These are phyloP conservation scores for Coemansia sp. DNA, from an alignment of 192 early-diverging fungal genomes.

Conservation along the genomic window DNA sequence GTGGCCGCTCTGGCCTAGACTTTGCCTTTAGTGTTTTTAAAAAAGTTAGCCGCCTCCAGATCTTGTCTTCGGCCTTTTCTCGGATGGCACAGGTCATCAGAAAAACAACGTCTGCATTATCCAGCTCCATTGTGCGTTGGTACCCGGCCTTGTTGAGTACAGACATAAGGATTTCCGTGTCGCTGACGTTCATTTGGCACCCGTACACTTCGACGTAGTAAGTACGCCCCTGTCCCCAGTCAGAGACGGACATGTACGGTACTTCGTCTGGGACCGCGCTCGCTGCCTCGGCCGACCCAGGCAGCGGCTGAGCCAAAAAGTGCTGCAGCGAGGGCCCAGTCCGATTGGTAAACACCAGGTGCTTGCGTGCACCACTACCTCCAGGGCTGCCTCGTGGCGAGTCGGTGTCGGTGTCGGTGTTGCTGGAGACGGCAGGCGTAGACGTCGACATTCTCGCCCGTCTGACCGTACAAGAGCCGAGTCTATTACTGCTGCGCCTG, in stretches of 20 bases:
- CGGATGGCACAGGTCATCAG: conserved; percentile 77
- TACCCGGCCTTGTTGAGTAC: conserved; percentile 69
- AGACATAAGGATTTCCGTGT: conserved; percentile 74
- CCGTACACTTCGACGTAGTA: conserved; percentile 78
- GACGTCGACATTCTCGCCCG: neutral
- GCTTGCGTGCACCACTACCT: conserved; percentile 11
- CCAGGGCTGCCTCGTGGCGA: neutral
- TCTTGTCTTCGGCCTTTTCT: conserved; percentile 71
- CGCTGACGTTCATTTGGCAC: conserved; percentile 81
- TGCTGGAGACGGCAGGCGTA: neutral
- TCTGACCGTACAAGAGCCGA: neutral
- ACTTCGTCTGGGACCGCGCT: conserved; percentile 26
- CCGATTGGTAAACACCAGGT: conserved; percentile 48
- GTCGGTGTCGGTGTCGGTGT: neutral
- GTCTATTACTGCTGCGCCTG: neutral
- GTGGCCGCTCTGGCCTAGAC: conserved; percentile 54
- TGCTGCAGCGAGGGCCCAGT: conserved; percentile 51
- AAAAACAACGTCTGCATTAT: conserved; percentile 66
- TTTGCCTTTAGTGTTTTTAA: conserved; percentile 60
- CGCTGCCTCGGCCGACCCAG: neutral
- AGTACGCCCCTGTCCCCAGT: conserved; percentile 60
- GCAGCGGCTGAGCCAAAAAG: conserved; percentile 42
- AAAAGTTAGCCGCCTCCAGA: conserved; percentile 64
- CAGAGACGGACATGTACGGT: conserved; percentile 44
- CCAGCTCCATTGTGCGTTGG: conserved; percentile 54